Percentiles rank a stretch among this genome's conserved stretches.
Conservation (phyloP, 805 yeast genomes). For the Candida saitoana region DNA sequence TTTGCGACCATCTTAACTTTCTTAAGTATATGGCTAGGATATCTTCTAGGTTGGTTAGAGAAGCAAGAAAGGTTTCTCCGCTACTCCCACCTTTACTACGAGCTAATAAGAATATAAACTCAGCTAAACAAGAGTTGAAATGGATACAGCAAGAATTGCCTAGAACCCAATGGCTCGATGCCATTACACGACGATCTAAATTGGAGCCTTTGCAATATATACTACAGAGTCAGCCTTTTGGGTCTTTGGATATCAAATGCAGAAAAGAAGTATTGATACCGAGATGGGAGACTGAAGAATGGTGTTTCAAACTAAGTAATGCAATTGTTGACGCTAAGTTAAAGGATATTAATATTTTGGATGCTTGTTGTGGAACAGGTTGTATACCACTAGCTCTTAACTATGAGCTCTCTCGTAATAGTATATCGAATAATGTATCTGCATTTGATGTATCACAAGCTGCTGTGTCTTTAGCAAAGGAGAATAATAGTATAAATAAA, state of each 20-base stretch:
- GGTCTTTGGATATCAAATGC: conserved; percentile 58
- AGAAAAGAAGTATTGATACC: conserved; percentile 74
- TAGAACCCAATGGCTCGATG: conserved; percentile 39
- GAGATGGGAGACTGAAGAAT: conserved; percentile 93
- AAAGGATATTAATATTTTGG: conserved; percentile 38
- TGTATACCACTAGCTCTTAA: conserved; percentile 64
- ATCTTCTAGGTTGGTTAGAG: conserved; percentile 22
- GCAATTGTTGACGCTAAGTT: background rate
- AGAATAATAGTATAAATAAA: conserved; percentile 31
- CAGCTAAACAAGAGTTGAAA: conserved; percentile 52
- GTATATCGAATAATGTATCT: conserved; percentile 16
- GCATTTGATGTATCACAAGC: conserved; percentile 56
- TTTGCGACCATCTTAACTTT: background rate
- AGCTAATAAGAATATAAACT: conserved; percentile 26
- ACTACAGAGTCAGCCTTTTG: conserved; percentile 85
- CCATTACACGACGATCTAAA: conserved; percentile 50
- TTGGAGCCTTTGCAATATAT: conserved; percentile 80
- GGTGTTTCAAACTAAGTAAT: conserved; percentile 51
- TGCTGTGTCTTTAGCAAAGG: conserved; percentile 50
- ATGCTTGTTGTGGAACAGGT: conserved; percentile 86
- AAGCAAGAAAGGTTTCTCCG: conserved; percentile 23
- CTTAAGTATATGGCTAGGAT: conserved; percentile 27
- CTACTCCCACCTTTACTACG: conserved; percentile 31
- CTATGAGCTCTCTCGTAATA: conserved; percentile 12
- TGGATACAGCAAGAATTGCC: conserved; percentile 67